Conservation (phyloP, 208 protist genomes). For the Trypanosoma cruzi region DNA sequence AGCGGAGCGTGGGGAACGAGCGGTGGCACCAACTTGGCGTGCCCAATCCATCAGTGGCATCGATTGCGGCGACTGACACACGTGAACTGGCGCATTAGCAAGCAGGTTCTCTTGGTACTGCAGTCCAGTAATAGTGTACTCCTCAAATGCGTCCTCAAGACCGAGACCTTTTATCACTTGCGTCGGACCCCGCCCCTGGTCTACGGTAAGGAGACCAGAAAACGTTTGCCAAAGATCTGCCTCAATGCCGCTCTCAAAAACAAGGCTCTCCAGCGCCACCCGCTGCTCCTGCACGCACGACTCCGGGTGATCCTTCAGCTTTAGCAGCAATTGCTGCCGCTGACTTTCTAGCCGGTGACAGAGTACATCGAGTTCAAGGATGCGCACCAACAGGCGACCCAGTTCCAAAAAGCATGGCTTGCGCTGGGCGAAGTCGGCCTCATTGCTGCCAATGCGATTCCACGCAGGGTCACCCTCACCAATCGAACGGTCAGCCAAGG, state of each 20-base stretch:
- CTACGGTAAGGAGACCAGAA: constrained; percentile 43
- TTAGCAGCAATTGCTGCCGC: constrained; percentile 61
- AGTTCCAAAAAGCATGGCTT: constrained; percentile 89
- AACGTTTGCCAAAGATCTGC: constrained; percentile 83
- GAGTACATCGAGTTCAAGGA: constrained; percentile 78
- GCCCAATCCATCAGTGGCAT: constrained; percentile 63
- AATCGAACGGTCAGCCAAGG: constrained; percentile 43
- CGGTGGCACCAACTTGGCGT: constrained; percentile 34
- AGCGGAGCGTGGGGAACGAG: constrained; percentile 30
- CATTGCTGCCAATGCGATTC: constrained; percentile 25
- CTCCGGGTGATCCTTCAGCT: constrained; percentile 58
- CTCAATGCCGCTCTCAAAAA: constrained; percentile 77
- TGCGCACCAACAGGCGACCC: constrained; percentile 70
- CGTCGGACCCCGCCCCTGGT: constrained; percentile 32
- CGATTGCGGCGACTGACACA: constrained; percentile 53
- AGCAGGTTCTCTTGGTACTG: constrained; percentile 83
- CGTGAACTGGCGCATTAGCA: constrained; percentile 41
- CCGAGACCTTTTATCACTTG: constrained; percentile 55
- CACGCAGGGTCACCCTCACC: constrained; percentile 67
- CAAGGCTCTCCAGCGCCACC: constrained; percentile 44
- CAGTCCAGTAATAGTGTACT: constrained; percentile 76
- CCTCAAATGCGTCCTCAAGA: constrained; percentile 76
- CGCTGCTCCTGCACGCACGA: constrained; percentile 68
- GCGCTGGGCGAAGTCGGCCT: constrained; percentile 47
- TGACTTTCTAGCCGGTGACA: constrained; percentile 75